Conservation (phyloP, 2,329 filamentous ascomycete species). For the Aciculosporium take region DNA sequence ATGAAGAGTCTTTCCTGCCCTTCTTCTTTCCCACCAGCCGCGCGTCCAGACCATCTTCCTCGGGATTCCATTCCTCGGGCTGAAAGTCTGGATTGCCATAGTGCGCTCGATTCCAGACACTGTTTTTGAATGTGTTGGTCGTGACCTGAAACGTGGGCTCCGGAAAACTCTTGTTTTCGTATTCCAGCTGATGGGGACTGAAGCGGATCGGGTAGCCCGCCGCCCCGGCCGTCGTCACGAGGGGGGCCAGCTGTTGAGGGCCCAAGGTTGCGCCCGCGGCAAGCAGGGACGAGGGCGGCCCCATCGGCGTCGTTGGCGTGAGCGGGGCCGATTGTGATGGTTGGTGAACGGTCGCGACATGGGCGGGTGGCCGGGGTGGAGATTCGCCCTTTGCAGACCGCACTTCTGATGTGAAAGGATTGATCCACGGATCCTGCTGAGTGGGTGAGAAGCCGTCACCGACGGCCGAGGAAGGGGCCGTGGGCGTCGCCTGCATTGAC, state of each 20-base stretch:
- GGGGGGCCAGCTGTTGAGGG: constrained; percentile 3
- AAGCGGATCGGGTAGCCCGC: constrained; percentile 29
- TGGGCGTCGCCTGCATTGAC: constrained; percentile 19
- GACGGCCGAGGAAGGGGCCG: constrained; percentile 12
- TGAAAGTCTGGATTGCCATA: constrained; percentile 47
- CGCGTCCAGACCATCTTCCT: constrained; percentile 22
- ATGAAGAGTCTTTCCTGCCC: constrained; percentile 10
- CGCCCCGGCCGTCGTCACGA: constrained; percentile 3
- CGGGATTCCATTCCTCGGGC: constrained; percentile 29
- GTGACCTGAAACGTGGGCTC: constrained; percentile 33
- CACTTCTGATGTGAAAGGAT: constrained; percentile 16
- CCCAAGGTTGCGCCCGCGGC: constrained; percentile 3
- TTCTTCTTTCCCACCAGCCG: constrained; percentile 15
- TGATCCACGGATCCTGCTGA: constrained; percentile 24
- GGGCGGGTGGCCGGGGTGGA: constrained; percentile 13
- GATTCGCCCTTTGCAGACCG: constrained; percentile 10
- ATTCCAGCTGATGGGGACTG: constrained; percentile 31
- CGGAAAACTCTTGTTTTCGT: constrained; percentile 29
- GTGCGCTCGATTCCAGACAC: constrained; percentile 51
- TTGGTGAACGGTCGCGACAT: constrained; percentile 18
- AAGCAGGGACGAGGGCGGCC: constrained; percentile 7
- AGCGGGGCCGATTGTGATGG: constrained; percentile 19
- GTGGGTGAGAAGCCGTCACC: constrained; percentile 20
- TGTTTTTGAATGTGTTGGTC: constrained; percentile 50
- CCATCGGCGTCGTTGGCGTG: constrained; percentile 11